phyloP scores from a whole-genome alignment of 176 grass and related monocot genomes.

The Alopecurus myosuroides region DNA sequence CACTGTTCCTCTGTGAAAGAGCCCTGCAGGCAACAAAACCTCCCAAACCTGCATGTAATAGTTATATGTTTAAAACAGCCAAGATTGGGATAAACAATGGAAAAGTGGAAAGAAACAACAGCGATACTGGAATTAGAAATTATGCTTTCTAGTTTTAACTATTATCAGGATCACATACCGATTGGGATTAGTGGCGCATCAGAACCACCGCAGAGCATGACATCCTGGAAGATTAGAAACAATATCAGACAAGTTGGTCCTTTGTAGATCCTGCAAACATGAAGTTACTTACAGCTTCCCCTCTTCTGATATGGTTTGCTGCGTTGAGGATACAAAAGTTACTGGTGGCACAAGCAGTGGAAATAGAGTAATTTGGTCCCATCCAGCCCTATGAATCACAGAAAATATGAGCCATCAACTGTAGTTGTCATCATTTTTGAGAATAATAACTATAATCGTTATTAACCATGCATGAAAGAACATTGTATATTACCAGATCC shows the following conservation, averaged over 20 bases:
- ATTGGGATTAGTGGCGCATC: constrained; percentile 94
- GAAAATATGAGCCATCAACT: constrained; percentile 6
- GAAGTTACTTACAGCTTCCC: constrained; percentile 74
- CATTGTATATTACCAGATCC: constrained; percentile 69
- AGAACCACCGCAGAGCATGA: constrained; percentile 99
- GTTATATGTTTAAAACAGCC: not conserved
- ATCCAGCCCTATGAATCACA: constrained; percentile 78
- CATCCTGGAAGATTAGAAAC: constrained; percentile 57
- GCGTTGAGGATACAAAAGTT: constrained; percentile 99
- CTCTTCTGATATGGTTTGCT: constrained; percentile 95
- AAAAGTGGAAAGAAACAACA: constrained; percentile 8
- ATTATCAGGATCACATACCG: constrained; percentile 40
- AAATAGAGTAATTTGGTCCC: constrained; percentile 99
- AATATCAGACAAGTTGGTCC: constrained; percentile 4
- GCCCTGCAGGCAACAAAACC: constrained; percentile 99
- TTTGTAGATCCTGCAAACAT: not conserved
- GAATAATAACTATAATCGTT: not conserved
- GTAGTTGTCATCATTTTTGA: not conserved
- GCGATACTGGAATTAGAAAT: not conserved
- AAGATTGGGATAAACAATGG: not conserved
- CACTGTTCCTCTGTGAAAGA: constrained; percentile 90
- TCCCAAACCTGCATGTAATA: constrained; percentile 66
- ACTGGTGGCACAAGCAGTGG: constrained; percentile 98
- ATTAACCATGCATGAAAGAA: constrained; percentile 11
- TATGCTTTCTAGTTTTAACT: not conserved